Percentiles rank a stretch among this genome's conserved stretches.
Conservation (phyloP, 495 filamentous ascomycete species). For the Hapsidospora chrysogenum region DNA sequence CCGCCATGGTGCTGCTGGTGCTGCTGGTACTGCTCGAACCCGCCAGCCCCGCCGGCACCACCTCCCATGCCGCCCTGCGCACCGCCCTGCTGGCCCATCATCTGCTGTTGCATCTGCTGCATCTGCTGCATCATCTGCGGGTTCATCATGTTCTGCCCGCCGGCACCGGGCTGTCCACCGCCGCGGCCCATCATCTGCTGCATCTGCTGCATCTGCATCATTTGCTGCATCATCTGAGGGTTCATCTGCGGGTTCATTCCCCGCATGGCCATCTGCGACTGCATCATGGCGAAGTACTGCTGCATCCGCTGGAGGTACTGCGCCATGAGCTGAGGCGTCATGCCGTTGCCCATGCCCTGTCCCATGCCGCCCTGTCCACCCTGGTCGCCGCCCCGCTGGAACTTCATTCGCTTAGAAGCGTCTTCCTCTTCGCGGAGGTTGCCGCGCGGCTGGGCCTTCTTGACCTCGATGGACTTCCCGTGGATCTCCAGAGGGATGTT, state of each 20-base stretch:
- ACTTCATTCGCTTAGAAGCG: constrained; percentile 45
- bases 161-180: constrained; percentile 13
- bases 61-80: constrained; percentile 13
- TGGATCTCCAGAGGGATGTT: constrained; percentile 69
- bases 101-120: constrained; percentile 63
- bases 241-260: constrained; percentile 39
- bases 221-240: constrained; percentile 55
- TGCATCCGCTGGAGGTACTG: constrained; percentile 97
- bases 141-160: constrained; percentile 41
- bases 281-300: constrained; percentile 88
- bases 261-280: constrained; percentile 59
- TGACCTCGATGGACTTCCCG: constrained; percentile 92
- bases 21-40: constrained; percentile 5
- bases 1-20: constrained; percentile 29
- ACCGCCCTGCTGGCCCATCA: constrained; percentile 22
- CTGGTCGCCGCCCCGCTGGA: constrained; percentile 29
- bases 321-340: constrained; percentile 94
- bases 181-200: constrained; percentile 24
- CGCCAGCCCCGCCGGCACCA: constrained; percentile 7
- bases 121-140: constrained; percentile 76
- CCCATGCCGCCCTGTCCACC: constrained; percentile 25
- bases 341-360: constrained; percentile 27
- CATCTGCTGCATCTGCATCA: constrained; percentile 72
- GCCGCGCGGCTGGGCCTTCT: constrained; percentile 90
- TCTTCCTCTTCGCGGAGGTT: constrained; percentile 89